Evolutionary conservation across 805 yeast genomes (phyloP).

Genomic region (Nadsonia fulvescens): DNA sequence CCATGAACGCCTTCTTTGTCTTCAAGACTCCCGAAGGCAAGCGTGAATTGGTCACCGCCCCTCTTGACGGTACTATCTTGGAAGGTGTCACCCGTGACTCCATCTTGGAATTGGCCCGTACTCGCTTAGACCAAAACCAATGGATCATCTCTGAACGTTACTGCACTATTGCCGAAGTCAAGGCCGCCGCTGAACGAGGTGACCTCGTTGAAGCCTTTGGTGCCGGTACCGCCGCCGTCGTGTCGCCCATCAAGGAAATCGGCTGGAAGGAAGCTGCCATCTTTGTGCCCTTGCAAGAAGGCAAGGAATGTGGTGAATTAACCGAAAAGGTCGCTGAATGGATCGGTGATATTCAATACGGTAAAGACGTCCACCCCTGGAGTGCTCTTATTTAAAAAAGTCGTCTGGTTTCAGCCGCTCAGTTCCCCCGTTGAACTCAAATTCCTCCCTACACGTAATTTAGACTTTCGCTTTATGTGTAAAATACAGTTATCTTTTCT

Average conservation of each 20-base stretch:
- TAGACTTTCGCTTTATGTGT: too few relatives aligned
- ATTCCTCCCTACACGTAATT: too few relatives aligned
- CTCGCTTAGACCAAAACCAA: constrained; percentile 51
- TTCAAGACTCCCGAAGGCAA: constrained; percentile 65
- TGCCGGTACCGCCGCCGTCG: constrained; percentile 95
- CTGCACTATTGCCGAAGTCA: constrained; percentile 65
- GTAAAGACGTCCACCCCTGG: constrained; percentile 45
- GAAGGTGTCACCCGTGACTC: constrained; percentile 96
- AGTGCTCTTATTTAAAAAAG: constrained; percentile 6
- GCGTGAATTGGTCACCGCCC: constrained; percentile 88
- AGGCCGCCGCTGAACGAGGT: constrained; percentile 59
- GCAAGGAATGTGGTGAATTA: constrained; percentile 44
- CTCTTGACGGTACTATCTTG: constrained; percentile 89
- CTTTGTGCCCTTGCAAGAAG: constrained; percentile 60
- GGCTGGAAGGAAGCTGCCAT: constrained; percentile 64
- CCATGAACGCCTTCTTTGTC: constrained; percentile 88
- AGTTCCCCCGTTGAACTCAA: too few relatives aligned
- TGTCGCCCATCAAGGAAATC: constrained; percentile 78
- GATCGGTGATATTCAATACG: constrained; percentile 85
- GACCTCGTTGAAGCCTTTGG: constrained; percentile 90
- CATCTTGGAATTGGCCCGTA: constrained; percentile 56
- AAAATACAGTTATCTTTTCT: too few relatives aligned
- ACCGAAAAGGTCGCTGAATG: constrained; percentile 66
- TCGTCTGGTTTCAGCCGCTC: constrained; percentile 1
- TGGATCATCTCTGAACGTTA: constrained; percentile 79